Conservation (phyloP, 1,139 yeast species). For the Yamadazyma dushanensis region DNA sequence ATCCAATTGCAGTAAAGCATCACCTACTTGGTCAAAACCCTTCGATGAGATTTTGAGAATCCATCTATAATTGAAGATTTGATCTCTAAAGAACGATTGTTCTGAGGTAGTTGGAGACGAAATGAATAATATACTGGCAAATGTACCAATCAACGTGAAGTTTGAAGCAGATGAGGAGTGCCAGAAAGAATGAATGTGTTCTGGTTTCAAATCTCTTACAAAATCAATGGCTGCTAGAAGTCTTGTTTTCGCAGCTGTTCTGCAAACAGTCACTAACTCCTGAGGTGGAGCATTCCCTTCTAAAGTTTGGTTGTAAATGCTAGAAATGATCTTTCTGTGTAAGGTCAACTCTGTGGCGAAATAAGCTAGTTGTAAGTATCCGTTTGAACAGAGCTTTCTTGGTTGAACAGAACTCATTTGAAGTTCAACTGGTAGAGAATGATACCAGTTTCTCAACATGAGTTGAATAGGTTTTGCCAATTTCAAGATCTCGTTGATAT, state of each 20-base stretch:
- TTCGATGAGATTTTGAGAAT: conserved; percentile 68
- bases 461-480: conserved; percentile 85
- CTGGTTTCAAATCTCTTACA: conserved; percentile 71
- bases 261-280: conserved; percentile 64
- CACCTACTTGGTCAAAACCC: conserved; percentile 72
- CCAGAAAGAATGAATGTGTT: conserved; percentile 87
- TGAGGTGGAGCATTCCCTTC: conserved; percentile 50
- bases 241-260: conserved; percentile 82
- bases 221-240: conserved; percentile 80
- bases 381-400: conserved; percentile 64
- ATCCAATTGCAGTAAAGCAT: conserved; percentile 68
- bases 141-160: conserved; percentile 79
- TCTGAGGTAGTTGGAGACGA: conserved; percentile 64
- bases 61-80: conserved; percentile 74
- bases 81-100: conserved; percentile 60
- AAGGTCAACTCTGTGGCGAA: conserved; percentile 85
- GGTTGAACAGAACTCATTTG: conserved; percentile 66
- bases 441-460: conserved; percentile 80
- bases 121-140: conserved; percentile 74
- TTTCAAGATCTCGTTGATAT: conserved; percentile 65
- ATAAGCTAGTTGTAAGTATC: conserved; percentile 78
- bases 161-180: conserved; percentile 77
- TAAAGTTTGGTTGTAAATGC: conserved; percentile 45
- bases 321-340: conserved; percentile 75
- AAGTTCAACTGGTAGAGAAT: conserved; percentile 66